Evolutionary conservation across 2,329 filamentous ascomycete species (phyloP).

Genomic region (Penicillium crustosum): DNA sequence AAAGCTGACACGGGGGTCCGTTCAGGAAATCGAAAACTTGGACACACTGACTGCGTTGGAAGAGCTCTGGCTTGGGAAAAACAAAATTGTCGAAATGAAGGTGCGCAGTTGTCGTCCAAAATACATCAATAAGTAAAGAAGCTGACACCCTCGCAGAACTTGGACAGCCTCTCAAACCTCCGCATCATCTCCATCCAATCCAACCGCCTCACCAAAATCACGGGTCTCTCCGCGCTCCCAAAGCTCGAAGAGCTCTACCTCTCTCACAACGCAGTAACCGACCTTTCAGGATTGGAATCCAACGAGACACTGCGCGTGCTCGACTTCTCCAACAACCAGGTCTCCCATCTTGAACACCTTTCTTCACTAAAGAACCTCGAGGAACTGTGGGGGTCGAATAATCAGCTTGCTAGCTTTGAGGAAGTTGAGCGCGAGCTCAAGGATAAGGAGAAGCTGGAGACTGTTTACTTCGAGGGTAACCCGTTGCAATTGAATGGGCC

Average conservation of each 20-base stretch:
- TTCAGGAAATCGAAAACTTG: slow-evolving; percentile 75
- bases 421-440: slow-evolving; percentile 75
- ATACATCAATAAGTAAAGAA: not conserved
- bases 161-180: slow-evolving; percentile 73
- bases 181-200: slow-evolving; percentile 92
- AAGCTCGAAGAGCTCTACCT: slow-evolving; percentile 92
- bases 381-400: slow-evolving; percentile 94
- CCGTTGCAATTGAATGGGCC: slow-evolving; percentile 76
- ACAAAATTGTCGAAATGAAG: slow-evolving; percentile 84
- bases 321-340: slow-evolving; percentile 86
- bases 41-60: slow-evolving; percentile 75
- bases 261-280: slow-evolving; percentile 85
- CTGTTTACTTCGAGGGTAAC: slow-evolving; percentile 96
- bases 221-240: slow-evolving; percentile 70
- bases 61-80: slow-evolving; percentile 92
- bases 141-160: slow-evolving; percentile 48
- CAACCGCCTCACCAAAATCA: slow-evolving; percentile 80
- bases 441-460: slow-evolving; percentile 77
- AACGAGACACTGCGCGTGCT: slow-evolving; percentile 71
- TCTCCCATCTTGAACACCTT: slow-evolving; percentile 72
- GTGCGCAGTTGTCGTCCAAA: slow-evolving; percentile 34
- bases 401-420: slow-evolving; percentile 73
- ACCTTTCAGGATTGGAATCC: slow-evolving; percentile 69
- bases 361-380: slow-evolving; percentile 69
- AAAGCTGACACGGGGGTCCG: slow-evolving; percentile 6